phyloP scores from a whole-genome alignment of 225 moss, liverwort and hornwort genomes.

The Asterella californica region DNA sequence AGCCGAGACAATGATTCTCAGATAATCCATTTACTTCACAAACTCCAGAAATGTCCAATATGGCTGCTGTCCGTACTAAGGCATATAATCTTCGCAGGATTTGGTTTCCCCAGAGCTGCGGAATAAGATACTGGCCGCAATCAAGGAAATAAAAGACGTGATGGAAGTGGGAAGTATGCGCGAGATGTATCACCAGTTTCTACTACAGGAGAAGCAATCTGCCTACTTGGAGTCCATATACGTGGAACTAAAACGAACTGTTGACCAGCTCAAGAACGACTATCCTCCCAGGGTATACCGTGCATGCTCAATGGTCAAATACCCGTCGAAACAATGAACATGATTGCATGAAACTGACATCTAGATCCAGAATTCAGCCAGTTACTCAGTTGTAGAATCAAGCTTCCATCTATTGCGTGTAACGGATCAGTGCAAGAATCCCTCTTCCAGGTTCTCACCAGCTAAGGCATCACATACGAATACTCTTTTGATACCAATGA shows the following conservation, averaged over 20 bases:
- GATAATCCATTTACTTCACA: no score
- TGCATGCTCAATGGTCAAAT: neutral
- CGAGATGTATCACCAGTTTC: conserved; percentile 60
- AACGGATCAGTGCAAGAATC: no score
- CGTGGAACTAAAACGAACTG: conserved; percentile 41
- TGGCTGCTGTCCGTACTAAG: neutral
- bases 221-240: conserved; percentile 58
- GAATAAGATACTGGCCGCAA: conserved; percentile 32
- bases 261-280: conserved; percentile 53
- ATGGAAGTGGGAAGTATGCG: conserved; percentile 77
- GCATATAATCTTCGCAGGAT: conserved; percentile 14
- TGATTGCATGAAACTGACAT: neutral
- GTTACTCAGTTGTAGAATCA: no score
- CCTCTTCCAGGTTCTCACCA: no score
- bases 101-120: conserved; percentile 37
- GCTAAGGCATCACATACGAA: no score
- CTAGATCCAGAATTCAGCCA: neutral
- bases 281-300: conserved; percentile 25
- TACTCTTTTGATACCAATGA: no score
- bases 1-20: no score
- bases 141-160: conserved; percentile 52
- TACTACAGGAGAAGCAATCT: conserved; percentile 74
- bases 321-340: neutral
- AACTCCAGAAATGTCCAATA: neutral
- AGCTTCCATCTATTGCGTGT: no score